Evolutionary conservation across 2,329 filamentous ascomycete species (phyloP).

Genomic region (Talaromyces pinophilus): DNA sequence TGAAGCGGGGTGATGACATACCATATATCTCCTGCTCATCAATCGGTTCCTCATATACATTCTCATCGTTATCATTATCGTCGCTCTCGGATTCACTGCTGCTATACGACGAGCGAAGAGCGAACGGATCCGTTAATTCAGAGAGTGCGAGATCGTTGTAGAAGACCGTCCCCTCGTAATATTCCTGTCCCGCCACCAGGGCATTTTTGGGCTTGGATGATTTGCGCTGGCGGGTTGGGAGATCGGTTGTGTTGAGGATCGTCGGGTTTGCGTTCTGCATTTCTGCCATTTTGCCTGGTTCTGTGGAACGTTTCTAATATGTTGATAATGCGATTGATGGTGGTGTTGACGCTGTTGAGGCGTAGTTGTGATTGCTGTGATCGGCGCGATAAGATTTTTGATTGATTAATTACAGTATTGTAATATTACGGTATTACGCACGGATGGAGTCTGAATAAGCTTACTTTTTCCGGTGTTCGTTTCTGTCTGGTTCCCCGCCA

Average conservation of each 20-base stretch:
- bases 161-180: slow-evolving; percentile 46
- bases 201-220: slow-evolving; percentile 35
- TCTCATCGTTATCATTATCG: slow-evolving; percentile 51
- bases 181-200: slow-evolving; percentile 33
- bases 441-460: neutral
- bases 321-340: neutral
- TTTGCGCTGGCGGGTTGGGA: slow-evolving; percentile 69
- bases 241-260: slow-evolving; percentile 82
- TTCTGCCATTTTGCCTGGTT: slow-evolving; percentile 33
- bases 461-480: neutral
- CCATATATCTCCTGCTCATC: slow-evolving; percentile 97
- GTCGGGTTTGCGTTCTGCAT: slow-evolving; percentile 74
- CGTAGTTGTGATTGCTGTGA: neutral
- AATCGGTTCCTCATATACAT: slow-evolving; percentile 74
- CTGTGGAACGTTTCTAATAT: neutral
- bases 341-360: neutral
- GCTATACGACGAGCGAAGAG: slow-evolving; percentile 29
- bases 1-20: slow-evolving; percentile 39
- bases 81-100: slow-evolving; percentile 36
- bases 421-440: neutral
- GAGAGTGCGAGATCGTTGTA: slow-evolving; percentile 52
- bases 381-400: slow-evolving; percentile 15
- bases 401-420: neutral
- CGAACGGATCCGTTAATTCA: slow-evolving; percentile 54
- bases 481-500: neutral